A percentile compares a stretch with the other conserved stretches of the same genome.
Evolutionary conservation across 169 alveolate species (phyloP).

Genomic region (Plasmodium billcollinsi): DNA sequence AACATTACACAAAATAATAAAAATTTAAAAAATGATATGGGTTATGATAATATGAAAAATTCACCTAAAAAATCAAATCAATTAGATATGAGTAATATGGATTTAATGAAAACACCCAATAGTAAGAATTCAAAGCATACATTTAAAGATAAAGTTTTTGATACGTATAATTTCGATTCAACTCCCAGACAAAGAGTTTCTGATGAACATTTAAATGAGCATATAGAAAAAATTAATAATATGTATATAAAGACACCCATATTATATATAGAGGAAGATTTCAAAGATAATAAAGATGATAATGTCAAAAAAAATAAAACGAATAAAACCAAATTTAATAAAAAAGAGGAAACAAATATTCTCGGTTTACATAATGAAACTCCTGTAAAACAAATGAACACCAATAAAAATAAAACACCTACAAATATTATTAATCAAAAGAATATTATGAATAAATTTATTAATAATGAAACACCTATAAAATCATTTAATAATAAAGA

Average conservation of each 20-base stretch:
- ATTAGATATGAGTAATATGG: slow-evolving; percentile 3
- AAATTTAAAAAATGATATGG: not conserved
- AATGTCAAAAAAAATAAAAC: slow-evolving; percentile 15
- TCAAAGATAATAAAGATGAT: slow-evolving; percentile 1
- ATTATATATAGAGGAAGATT: slow-evolving; percentile 23
- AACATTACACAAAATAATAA: not conserved
- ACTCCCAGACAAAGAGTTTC: slow-evolving; percentile 56
- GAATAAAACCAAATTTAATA: slow-evolving; percentile 31
- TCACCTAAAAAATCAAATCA: not conserved
- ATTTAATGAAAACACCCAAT: slow-evolving; percentile 35
- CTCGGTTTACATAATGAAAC: slow-evolving; percentile 33
- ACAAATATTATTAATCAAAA: slow-evolving; percentile 11
- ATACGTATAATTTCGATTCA: slow-evolving; percentile 39
- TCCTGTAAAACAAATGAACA: slow-evolving; percentile 42
- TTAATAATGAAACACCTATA: slow-evolving; percentile 50
- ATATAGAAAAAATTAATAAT: slow-evolving; percentile 63
- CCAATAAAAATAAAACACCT: slow-evolving; percentile 9
- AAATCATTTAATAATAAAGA: slow-evolving; percentile 18
- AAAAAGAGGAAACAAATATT: slow-evolving; percentile 7
- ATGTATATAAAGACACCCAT: slow-evolving; percentile 69
- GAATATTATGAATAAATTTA: slow-evolving; percentile 13
- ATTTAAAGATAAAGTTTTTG: slow-evolving; percentile 20
- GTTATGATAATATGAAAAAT: not conserved
- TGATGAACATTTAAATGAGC: slow-evolving; percentile 44
- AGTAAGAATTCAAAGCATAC: slow-evolving; percentile 13